Base-by-base conservation (phyloP, 1,139 yeast genomes). In the Lodderomyces jiufengensis region DNA sequence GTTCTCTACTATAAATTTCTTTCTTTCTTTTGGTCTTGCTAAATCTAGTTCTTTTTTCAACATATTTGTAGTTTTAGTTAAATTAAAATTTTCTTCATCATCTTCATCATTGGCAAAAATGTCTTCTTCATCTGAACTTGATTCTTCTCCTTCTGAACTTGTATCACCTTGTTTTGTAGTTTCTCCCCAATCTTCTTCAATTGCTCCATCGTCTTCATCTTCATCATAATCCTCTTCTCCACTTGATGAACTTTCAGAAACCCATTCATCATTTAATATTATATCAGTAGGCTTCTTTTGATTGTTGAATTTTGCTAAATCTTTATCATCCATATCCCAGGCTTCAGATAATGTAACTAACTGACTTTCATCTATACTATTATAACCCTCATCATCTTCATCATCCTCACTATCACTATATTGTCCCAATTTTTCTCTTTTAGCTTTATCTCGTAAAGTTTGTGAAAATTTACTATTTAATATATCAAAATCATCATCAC, bases 281-380 rank as follows among this genome's bases (percentile, higher is more conserved):
- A 73, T 49, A 22, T 68, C 76, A 16, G 49, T 57, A 20, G 48
- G 45, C 8, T 46, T 48, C 12, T 46, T 38, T 2, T 36, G 37
- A 14, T 46, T 44, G 18, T 54, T 51, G 3, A 50, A 42, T 29
- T 50, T 52, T 21, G 51, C 50, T 42, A 61, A 54, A 41, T 76
- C 82, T 29, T 57, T 61, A 24, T 80, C 88, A 54, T 85, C 95
- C 64, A 79, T 58, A 56, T 84, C 97, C 95, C 95, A 88, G 5
- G 86, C 90, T 48, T 82, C 88, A 6, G 95, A 84, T 32, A 88
- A 66, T 0, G 95, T 76, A 37, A 84, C 75, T 41, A 88, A 67
- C 48, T 86, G 84, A 25, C 63, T 65, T 54, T 86, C 95, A 50
- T 88, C 96, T 33, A 76, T 57, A 50, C 81, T 75, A 32, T 61